Evolutionary conservation across 176 grass and related monocot genomes (phyloP), one percentile per base, ranked within the genome.

Genomic region (Tillandsia fasciculata): DNA sequence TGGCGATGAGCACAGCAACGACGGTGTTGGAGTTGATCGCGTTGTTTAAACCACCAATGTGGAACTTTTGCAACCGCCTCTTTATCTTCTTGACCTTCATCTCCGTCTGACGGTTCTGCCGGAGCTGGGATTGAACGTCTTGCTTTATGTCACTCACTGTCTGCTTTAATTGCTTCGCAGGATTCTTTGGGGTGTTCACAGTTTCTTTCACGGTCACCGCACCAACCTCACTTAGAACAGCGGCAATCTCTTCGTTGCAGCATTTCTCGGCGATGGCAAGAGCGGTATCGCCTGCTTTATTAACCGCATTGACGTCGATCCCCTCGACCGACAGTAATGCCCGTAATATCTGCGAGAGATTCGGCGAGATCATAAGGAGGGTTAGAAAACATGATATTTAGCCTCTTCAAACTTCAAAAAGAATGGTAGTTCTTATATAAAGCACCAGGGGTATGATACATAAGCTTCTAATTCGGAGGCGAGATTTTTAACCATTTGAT

Each of bases 91-190:
- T 76, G 28, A 96, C 77, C 14, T 83, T 80, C 88, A 96, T 80
- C 74, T 89, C 87, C 1, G 92, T 96, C 81, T 91, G 92, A 52
- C 58, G 88, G 17, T 88, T 89, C 82, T 96, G 92, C 71, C 87
- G 88, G 56, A 96, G 78, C 76, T 91, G 88, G 66, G 83, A 92
- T 74, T 91, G 88, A 47, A 96, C 88, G 0, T 81, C 92, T 51
- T 96, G 92, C 67, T 77, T 96, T 67, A 96, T 96, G 63, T 96
- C 92, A 0, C 92, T 96, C 12, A 96, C 92, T 27, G 92, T 96
- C 76, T 96, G 76, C 74, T 96, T 96, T 53, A 96, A 86, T n/a
- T 96, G 92, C 64, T 92, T 96, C 76, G 81, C 78, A 64, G 92
- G 67, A 71, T 82, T 89, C 10, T 88, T 78, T 65, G 88, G 88